These are phyloP conservation scores for Xenosphaeropsis pyriputrescens DNA, from an alignment of 2,329 filamentous ascomycete genomes.

Conservation along the genomic window DNA sequence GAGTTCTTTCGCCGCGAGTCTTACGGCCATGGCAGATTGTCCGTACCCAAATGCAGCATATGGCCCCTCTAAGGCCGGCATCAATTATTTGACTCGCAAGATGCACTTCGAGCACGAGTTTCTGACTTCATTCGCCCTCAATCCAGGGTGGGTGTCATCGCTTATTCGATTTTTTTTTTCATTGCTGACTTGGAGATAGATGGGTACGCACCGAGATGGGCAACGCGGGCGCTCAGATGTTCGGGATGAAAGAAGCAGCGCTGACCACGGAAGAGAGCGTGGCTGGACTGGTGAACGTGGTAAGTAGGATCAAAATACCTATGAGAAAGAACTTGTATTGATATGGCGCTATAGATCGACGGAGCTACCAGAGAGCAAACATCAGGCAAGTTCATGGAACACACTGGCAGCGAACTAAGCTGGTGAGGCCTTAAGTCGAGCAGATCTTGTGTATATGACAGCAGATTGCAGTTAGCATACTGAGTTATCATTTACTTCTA, in stretches of 20 bases:
- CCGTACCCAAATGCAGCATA: slow-evolving; percentile 18
- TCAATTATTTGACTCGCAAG: slow-evolving; percentile 19
- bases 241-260: slow-evolving; percentile 17
- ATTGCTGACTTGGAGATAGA: slow-evolving; percentile 7
- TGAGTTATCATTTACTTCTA: too few species aligned
- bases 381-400: slow-evolving; percentile 6
- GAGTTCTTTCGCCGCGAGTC: slow-evolving; percentile 10
- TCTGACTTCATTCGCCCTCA: slow-evolving; percentile 16
- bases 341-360: slow-evolving; percentile 17
- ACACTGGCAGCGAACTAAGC: too few species aligned
- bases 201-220: slow-evolving; percentile 26
- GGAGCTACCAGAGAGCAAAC: slow-evolving; percentile 18
- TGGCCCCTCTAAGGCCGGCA: slow-evolving; percentile 22
- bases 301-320: slow-evolving; percentile 1
- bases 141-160: slow-evolving; percentile 5
- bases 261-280: slow-evolving; percentile 18
- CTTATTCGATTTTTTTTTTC: slow-evolving; percentile 9
- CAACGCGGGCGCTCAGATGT: slow-evolving; percentile 12
- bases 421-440: too few species aligned
- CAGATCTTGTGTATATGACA: too few species aligned
- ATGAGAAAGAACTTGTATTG: neutral
- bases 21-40: slow-evolving; percentile 5
- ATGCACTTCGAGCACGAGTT: slow-evolving; percentile 21
- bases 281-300: slow-evolving; percentile 13
- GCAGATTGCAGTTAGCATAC: too few species aligned